Evolutionary conservation across 495 filamentous ascomycete species (phyloP), one percentile per base, ranked within the genome.

Genomic region (Penicillium goetzii): DNA sequence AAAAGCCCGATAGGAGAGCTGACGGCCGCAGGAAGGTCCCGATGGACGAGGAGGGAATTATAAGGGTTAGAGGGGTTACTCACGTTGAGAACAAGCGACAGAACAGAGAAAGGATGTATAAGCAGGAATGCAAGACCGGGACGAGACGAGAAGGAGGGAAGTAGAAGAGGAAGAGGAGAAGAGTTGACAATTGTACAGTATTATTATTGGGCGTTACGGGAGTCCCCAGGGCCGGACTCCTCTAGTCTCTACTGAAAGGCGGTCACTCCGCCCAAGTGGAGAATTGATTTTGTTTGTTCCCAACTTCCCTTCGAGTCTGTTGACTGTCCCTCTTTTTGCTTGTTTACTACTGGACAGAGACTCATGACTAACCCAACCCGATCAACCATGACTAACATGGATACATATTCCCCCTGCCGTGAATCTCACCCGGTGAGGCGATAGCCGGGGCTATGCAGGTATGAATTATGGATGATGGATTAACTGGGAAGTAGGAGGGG

Each of bases 361-460:
- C n/a, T n/a, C n/a, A n/a, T n/a, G n/a, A n/a, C n/a, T n/a, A n/a
- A n/a, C n/a, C n/a, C n/a, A n/a, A n/a, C n/a, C n/a, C n/a, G n/a
- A 47, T 12, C 4, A 0, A 1, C 47, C 10, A 12, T 32, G 30
- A 55, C 52, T 26, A 33, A 21, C 33, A 4, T 9, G 1, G 4
- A 1, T 1, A 11, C 33, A 4, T 8, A n/a, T 19, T 47, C 12
- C 41, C 40, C 40, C 52, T 74, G 65, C 71, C 69, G 67, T 65
- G 69, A 68, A 64, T 72, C 33, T 40, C 64, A 73, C 58, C 71
- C 71, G 71, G 61, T 33, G 21, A 56, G 53, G 55, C 23, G 32
- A 54, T 40, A 57, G 23, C 55, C 55, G 55, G 55, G 55, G 55
- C 15, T 26, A 43, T 57, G 15, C 5, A 33, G 5, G 8, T 17